Evolutionary conservation across 768 basidiomycete species (phyloP), one percentile per base, ranked within the genome.

Genomic region (Chiua virens): DNA sequence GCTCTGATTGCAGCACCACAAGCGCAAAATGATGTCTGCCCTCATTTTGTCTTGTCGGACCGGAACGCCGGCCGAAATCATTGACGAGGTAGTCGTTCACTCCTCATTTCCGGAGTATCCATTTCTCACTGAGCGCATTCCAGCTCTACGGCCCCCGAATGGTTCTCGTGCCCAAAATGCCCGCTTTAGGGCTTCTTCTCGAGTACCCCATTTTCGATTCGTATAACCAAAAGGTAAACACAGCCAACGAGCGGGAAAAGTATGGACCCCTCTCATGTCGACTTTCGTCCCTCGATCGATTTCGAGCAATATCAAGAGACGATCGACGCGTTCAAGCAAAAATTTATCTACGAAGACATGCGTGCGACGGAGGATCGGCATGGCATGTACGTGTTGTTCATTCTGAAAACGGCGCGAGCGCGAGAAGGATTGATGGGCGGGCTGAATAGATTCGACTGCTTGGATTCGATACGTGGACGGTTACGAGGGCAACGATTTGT

Each of bases 21-120:
- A 98, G 96, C 88, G 97, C 53, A 99, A 99, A 73, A 99, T 99
- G 97, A 91, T 98, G 73, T 81, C 87, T 4, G 79, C 83, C 30
- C 77, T 94, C 17, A 83, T 98, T n/a, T 74, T 98, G 37, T 74
- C 83, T 17, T 83, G 82, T 61, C 79, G 96, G 51, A 90, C 91
- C 5, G 75, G 75, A 4, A 87, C 91, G 0, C 91, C 95, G 1
- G 67, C 83, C 14, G 73, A 81, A 4, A 69, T 98, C 41, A 83
- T 98, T 40, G 80, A 85, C 53, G 85, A 91, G 71, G 89, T 86
- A 64, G 9, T 54, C 34, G 30, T 38, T 15, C 43, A 1, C 52
- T 30, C 39, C 35, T 34, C 15, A 17, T 22, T 34, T 5, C 34
- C 20, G 11, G 32, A 2, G 11, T 5, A 1, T 39, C 10, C 45